phyloP scores from a whole-genome alignment of 78 protist genomes.

The Cyanophora paradoxa region DNA sequence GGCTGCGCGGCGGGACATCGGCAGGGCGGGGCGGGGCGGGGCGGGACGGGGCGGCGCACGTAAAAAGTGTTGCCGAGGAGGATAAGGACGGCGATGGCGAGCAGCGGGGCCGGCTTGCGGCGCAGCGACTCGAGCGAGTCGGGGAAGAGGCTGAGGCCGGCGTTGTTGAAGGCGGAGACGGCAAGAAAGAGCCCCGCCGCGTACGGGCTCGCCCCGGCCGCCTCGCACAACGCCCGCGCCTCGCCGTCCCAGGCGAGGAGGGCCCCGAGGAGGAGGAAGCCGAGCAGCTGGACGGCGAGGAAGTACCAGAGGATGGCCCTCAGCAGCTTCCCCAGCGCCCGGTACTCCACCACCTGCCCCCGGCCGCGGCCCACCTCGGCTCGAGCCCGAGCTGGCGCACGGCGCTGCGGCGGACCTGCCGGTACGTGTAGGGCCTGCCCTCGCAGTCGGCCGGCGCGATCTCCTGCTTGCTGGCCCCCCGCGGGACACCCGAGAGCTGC shows the following conservation, averaged over 20 bases:
- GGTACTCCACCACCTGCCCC: no score
- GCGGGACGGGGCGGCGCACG: no score
- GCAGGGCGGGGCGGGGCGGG: not conserved
- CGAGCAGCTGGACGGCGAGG: not conserved
- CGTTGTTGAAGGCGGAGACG: slow-evolving; percentile 23
- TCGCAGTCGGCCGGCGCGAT: no score
- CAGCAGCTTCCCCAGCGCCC: slow-evolving; percentile 7
- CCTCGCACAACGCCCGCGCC: not conserved
- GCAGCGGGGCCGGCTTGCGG: not conserved
- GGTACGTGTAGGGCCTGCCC: no score
- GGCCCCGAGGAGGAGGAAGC: not conserved
- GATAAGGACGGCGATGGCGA: slow-evolving; percentile 17
- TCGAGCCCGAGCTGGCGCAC: no score
- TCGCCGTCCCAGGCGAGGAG: no score
- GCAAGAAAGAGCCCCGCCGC: not conserved
- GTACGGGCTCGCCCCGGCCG: not conserved
- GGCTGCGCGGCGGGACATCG: no score
- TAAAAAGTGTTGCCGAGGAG: slow-evolving; percentile 2
- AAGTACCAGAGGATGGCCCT: not conserved
- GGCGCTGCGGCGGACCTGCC: no score
- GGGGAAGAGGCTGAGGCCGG: slow-evolving; percentile 1
- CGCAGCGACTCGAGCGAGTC: not conserved
- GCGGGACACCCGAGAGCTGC: no score
- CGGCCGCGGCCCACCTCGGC: no score
- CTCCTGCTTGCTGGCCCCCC: no score